phyloP scores from a whole-genome alignment of 345 rosid genomes.

The Angophora floribunda region DNA sequence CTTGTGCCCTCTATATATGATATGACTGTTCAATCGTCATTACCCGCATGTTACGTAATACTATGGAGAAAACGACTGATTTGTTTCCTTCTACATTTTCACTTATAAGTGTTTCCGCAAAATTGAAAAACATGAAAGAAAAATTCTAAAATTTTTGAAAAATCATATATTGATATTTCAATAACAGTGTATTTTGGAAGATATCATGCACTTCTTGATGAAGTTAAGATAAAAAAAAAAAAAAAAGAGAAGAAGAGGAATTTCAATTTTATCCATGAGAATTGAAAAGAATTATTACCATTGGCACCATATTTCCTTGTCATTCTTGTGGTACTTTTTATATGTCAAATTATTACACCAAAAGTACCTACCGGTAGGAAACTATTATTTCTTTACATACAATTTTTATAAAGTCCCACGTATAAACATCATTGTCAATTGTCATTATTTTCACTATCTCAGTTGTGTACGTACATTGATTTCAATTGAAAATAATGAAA shows the following conservation, averaged over 20 bases:
- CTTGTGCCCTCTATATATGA: neutral
- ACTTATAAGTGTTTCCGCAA: neutral
- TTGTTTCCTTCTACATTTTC: neutral
- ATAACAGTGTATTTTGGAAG: neutral
- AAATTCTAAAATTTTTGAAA: neutral
- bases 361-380: neutral
- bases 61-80: neutral
- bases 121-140: neutral
- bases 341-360: neutral
- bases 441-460: neutral
- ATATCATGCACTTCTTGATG: neutral
- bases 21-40: neutral
- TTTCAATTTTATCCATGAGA: neutral
- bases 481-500: neutral
- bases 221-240: neutral
- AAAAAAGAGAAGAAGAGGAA: neutral
- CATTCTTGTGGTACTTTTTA: neutral
- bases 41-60: neutral
- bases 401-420: neutral
- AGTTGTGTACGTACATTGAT: neutral
- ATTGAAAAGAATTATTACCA: neutral
- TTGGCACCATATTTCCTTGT: neutral
- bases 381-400: neutral
- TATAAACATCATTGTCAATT: too few relatives aligned
- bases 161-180: neutral